Evolutionary conservation across 2,329 filamentous ascomycete genomes (phyloP), one percentile per base, ranked within the genome.

Genomic region (Cladobotryum protrusum): DNA sequence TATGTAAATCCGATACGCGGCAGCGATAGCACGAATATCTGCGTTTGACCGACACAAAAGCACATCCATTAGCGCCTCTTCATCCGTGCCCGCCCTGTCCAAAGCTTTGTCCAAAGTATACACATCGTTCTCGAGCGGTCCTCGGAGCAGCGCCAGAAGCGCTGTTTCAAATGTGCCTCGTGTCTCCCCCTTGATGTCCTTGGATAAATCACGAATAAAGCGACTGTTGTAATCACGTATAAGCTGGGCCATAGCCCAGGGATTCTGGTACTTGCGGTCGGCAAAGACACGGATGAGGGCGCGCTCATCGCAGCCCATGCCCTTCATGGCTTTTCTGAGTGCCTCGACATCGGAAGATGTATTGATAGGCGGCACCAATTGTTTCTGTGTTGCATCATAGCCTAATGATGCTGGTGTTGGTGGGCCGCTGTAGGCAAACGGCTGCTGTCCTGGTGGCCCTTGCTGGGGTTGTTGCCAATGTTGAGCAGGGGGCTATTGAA

Each of bases 21-120:
- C 53, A 1, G 32, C 17, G 7, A 69, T 69, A 12, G 64, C 66
- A 3, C 60, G 57, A 1, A 68, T 59, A 36, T 69, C 66, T 3
- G 66, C 64, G 24, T 69, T 69, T 11, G 65, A 67, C 0, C 66
- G 66, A 18, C 63, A 62, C 1, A 69, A 52, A 0, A 69, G 58
- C 3, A 68, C 63, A 14, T 67, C 65, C 9, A 63, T 66, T 5
- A 69, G 53, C 3, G 65, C 62, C 18, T 63, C 61, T 40, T 68
- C 62, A 32, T 69, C 66, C 0, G 65, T 67, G 1, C 64, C 65
- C 0, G 58, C 56, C 0, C 65, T 48, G 1, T 63, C 55, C 2
- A 69, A 54, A 1, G 66, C 61, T 45, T 64, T 64, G 13, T 61
- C 56, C 0, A 69, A 54, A 2, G 57, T 54, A 4, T 53, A 49